Evolutionary conservation across 2,329 filamentous ascomycete species (phyloP), one percentile per base, ranked within the genome.

Genomic region (Rhytidhysteron rufulum): DNA sequence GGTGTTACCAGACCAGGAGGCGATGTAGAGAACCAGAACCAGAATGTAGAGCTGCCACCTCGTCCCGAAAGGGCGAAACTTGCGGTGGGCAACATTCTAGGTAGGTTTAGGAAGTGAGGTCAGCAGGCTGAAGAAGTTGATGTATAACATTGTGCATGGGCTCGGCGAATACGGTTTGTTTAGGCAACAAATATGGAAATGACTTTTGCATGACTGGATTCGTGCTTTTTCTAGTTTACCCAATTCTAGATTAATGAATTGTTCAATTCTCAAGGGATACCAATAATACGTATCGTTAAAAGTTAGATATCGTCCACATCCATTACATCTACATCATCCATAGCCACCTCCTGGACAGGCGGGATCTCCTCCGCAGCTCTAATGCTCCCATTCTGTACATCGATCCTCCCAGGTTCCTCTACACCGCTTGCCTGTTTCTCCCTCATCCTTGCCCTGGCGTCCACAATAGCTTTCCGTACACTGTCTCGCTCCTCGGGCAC

Each of bases 401-500:
- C 21, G 48, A 45, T 43, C 16, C 49, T 51, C 45, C 64, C 60
- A 39, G 57, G 55, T 54, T 71, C 68, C 8, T 25, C 37, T 2
- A 47, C 39, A 58, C 58, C 44, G 66, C 45, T 52, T 6, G 31
- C 70, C 56, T 81, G 78, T 60, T 68, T 73, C 50, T 86, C 80
- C 39, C 86, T 72, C 24, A 80, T 74, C 40, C 88, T 76, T 34
- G 78, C 78, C 38, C 88, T 77, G 2, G 86, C 80, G 62, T 95
- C 90, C 38, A 91, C 72, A 49, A 96, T 89, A 7, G 88, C 88
- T 63, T 83, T 88, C 44, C 88, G 77, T 46, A 95, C 87, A 46
- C 78, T 84, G 45, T 72, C 72, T 61, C 91, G 85, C 21, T 84
- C 76, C 59, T 82, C 77, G 1, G 88, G 82, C 16, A 95, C 78